Conservation (phyloP, 139 green algal species). For the Chlamydomonas incerta region DNA sequence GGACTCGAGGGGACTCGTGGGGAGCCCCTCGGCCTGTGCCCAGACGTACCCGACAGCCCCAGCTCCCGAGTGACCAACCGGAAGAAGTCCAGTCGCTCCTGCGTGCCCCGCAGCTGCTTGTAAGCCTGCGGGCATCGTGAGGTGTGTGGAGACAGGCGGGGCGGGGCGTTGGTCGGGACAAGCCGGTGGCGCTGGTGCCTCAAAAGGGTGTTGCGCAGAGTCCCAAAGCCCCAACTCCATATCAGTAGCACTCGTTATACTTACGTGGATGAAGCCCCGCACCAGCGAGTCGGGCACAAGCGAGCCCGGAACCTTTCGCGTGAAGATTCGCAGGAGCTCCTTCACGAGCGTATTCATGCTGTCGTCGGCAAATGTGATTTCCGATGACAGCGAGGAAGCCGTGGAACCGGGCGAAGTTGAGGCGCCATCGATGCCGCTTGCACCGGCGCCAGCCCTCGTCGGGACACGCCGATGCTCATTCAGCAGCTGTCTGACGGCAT, state of each 20-base stretch:
- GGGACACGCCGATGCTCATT: no score
- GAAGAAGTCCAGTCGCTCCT: conserved; percentile 10
- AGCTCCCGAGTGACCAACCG: neutral
- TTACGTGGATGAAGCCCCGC: conserved; percentile 18
- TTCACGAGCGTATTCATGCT: neutral
- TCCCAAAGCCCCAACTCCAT: no score
- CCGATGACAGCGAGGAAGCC: no score
- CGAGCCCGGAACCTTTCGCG: neutral
- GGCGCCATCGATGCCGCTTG: no score
- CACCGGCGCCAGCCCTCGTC: no score
- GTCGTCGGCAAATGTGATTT: no score
- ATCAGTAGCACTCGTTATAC: neutral
- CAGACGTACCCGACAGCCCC: conserved; percentile 7
- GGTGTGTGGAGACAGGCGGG: neutral
- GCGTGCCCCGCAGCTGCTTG: neutral
- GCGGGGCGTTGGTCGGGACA: no score
- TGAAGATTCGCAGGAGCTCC: conserved; percentile 37
- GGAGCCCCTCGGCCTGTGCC: neutral
- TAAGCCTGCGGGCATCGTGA: neutral
- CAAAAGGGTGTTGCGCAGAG: no score
- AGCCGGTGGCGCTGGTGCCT: no score
- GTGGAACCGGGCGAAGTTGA: no score
- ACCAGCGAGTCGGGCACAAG: conserved; percentile 7
- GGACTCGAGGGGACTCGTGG: no score
- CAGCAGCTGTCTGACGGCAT: no score